A percentile compares a stretch with the other conserved stretches of the same genome.
phyloP scores from a whole-genome alignment of 2,329 filamentous ascomycete genomes.

The Trichoderma lentiforme region DNA sequence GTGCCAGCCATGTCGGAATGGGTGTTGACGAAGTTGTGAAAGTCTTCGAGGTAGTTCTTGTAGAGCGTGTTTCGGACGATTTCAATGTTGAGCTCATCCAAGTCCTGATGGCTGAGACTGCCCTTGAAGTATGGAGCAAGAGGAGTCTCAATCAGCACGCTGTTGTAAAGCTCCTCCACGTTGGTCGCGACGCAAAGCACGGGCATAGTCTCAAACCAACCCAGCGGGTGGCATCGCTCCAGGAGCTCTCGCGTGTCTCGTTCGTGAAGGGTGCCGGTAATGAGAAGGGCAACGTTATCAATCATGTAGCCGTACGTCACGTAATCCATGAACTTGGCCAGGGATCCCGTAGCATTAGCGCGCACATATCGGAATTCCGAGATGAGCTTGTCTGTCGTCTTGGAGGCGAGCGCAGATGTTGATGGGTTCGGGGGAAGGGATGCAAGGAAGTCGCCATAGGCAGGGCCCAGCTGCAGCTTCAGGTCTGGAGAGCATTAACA shows the following conservation, averaged over 20 bases:
- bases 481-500: conserved; percentile 62
- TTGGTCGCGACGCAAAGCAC: conserved; percentile 97
- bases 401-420: conserved; percentile 88
- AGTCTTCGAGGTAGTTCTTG: conserved; percentile 99
- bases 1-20: conserved; percentile 83
- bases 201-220: conserved; percentile 99
- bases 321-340: conserved; percentile 96
- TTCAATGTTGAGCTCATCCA: conserved; percentile 98
- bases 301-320: conserved; percentile 99
- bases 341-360: conserved; percentile 85
- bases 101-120: conserved; percentile 89
- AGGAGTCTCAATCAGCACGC: conserved; percentile 92
- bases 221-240: conserved; percentile 92
- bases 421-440: conserved; percentile 94
- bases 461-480: conserved; percentile 93
- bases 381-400: conserved; percentile 97
- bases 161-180: conserved; percentile 98
- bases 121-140: conserved; percentile 97
- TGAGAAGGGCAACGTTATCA: conserved; percentile 95
- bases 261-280: conserved; percentile 96
- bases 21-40: conserved; percentile 89
- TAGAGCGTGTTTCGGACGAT: conserved; percentile 98
- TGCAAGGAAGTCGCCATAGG: conserved; percentile 95
- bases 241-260: conserved; percentile 92
- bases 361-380: conserved; percentile 96